Evolutionary conservation across 768 basidiomycete genomes (phyloP), one percentile per base, ranked within the genome.

Genomic region (Mycena filopes): DNA sequence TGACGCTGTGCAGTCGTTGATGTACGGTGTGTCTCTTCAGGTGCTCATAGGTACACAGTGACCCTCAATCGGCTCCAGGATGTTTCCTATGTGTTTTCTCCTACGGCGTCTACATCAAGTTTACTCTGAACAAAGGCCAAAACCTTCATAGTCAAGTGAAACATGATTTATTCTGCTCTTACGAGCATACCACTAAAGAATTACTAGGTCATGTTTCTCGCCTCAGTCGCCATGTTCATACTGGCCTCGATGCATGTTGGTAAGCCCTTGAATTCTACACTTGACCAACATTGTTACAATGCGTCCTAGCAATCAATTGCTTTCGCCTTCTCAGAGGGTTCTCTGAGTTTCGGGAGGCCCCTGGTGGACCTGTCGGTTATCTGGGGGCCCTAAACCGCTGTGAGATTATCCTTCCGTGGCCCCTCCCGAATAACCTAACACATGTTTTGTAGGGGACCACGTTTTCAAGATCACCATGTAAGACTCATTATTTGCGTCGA

Each of bases 171-270:
- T 9, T 20, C 20, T 23, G 11, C 36, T 7, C 23, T 25, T 29
- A 11, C 31, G 3, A 15, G 26, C n/a, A n/a, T n/a, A n/a, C n/a
- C 31, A 13, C 55, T 45, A 25, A 45, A 15, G 45, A 26, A 1
- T 26, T 25, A 21, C 23, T 50, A 72, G 71, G 50, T 70, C 48
- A 72, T 72, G 71, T 63, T 72, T 43, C 26, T 18, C 1, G 41
- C 64, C 28, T 72, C 69, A 7, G 48, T 51, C 38, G 40, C 66
- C 16, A 70, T 72, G 69, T 72, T 72, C 53, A 49, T 65, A 20
- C 49, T 72, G 20, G 65, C 71, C 6, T 63, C 68, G 3, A 55
- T 55, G 36, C 71, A 72, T 56, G 45, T 72, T 16, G 51, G 60
- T 63, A 20, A n/a, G 60, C 20, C 12, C 11, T 2, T 15, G 2